Evolutionary conservation across 208 protist genomes (phyloP).

Genomic region (Porcisia hertigi): DNA sequence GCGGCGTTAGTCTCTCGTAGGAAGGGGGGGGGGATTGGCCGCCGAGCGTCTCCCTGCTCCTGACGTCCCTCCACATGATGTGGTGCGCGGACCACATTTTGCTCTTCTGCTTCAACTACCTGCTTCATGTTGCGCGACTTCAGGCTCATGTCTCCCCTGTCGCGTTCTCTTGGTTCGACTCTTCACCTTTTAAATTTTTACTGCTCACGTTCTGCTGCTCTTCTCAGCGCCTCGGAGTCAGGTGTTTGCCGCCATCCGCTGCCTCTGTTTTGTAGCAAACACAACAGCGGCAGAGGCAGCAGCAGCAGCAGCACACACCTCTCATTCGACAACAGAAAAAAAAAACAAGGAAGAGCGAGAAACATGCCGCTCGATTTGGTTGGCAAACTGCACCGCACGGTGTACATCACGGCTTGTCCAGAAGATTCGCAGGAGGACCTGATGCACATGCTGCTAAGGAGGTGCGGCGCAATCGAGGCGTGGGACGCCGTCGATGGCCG

Average conservation of each 20-base stretch:
- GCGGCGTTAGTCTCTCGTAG: not conserved
- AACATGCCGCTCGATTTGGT: constrained; percentile 82
- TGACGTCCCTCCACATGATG: not conserved
- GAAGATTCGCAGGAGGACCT: constrained; percentile 70
- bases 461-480: constrained; percentile 78
- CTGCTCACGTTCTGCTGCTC: too few relatives aligned
- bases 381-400: constrained; percentile 83
- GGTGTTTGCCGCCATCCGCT: not conserved
- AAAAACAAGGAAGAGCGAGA: not conserved
- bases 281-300: not conserved
- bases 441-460: constrained; percentile 58
- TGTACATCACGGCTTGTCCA: constrained; percentile 73
- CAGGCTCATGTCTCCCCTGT: not conserved
- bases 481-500: constrained; percentile 72
- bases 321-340: not conserved
- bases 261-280: not conserved
- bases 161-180: not conserved
- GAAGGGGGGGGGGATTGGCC: not conserved
- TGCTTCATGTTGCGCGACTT: too few relatives aligned
- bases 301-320: not conserved
- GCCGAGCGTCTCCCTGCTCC: not conserved
- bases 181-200: not conserved
- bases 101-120: not conserved
- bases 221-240: not conserved
- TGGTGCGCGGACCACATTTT: not conserved